phyloP scores from a whole-genome alignment of 108 stramenopile genomes.

The Fragilaria radians region DNA sequence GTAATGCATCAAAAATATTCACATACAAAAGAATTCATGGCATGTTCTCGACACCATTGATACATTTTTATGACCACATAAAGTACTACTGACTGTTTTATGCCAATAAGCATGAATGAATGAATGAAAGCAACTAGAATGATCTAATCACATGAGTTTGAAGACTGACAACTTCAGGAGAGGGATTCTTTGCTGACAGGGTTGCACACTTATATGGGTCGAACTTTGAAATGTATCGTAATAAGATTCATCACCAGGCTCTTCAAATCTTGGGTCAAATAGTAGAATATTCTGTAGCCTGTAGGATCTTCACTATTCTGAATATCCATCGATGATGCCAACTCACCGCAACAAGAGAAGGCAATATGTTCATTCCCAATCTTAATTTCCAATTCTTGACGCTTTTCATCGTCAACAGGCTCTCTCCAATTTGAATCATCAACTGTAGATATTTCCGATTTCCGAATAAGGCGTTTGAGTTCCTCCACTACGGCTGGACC shows the following conservation, averaged over 20 bases:
- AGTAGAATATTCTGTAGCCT: constrained; percentile 73
- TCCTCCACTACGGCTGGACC: constrained; percentile 70
- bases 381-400: constrained; percentile 85
- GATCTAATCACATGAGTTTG: no score
- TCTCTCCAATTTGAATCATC: constrained; percentile 76
- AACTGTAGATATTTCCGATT: constrained; percentile 40
- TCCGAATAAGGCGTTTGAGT: constrained; percentile 58
- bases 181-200: no score
- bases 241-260: constrained; percentile 80
- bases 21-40: no score
- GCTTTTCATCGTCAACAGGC: constrained; percentile 26
- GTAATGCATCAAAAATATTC: no score
- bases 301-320: constrained; percentile 73
- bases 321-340: constrained; percentile 69
- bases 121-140: no score
- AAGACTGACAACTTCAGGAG: no score
- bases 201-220: constrained; percentile 60
- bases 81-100: no score
- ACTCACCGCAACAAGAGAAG: constrained; percentile 80
- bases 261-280: constrained; percentile 82
- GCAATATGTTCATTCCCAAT: constrained; percentile 81
- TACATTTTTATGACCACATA: no score
- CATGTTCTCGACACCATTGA: no score
- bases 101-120: no score
- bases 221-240: constrained; percentile 81